Evolutionary conservation across 2,329 filamentous ascomycete genomes (phyloP), one percentile per base, ranked within the genome.

Genomic region (Acrocalymma vagum): DNA sequence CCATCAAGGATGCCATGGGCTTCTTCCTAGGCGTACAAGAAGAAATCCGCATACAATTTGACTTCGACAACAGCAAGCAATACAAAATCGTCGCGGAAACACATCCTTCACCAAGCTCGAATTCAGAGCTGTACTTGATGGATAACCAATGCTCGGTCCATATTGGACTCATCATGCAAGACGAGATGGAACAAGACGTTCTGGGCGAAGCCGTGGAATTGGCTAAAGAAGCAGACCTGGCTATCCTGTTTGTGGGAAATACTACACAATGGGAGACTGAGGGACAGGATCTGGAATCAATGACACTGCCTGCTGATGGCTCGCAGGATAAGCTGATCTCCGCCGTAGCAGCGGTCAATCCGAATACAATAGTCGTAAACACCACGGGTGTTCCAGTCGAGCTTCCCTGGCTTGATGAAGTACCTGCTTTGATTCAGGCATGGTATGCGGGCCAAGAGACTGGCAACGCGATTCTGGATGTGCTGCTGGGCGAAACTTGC

Each of bases 391-490:
- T 87, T 56, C 85, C 86, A 5, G 72, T 89, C 33, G 85, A 83
- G 0, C 83, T 87, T 58, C 75, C 82, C 5, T 88, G 85, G 86
- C 81, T 88, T 57, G 73, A 78, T 33, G 73, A 76, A 16, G 83
- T 85, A 0, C 73, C 80, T 0, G 84, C 82, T 1, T 75, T 88
- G 0, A 69, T 88, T 0, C 85, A 88, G 58, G 84, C 87, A 62
- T 88, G 88, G 70, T 88, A 88, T 55, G 83, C 83, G 8, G 84
- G 82, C 0, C 83, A 86, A 53, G 72, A 87, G 68, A 83, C 83
- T 11, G 84, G 83, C 0, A 73, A 83, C 46, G 83, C 84, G 1
- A 76, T 86, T 3, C 81, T 83, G 0, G 81, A 85, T 46, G 74
- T 86, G 16, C 70, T 86, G 3, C 85, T 83, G 54, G 84, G 84